Evolutionary conservation across 176 grass and related monocot genomes (phyloP), one percentile per base, ranked within the genome.

Genomic region (Triticum urartu): DNA sequence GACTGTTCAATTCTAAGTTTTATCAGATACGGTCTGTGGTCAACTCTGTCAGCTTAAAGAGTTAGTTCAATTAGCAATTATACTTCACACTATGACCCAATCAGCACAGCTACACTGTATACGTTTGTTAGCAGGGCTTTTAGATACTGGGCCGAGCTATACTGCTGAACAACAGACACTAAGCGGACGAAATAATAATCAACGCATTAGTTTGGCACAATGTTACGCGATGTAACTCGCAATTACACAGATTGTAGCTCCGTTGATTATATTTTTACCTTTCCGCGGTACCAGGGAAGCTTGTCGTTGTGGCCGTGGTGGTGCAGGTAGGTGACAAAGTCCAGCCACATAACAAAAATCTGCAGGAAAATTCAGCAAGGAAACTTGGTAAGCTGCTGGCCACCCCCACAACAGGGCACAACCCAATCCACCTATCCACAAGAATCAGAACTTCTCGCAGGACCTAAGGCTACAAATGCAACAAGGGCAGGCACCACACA

Each of bases 331-430:
- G 92, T 94, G 66, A 91, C 92, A 28, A 91, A 80, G 84, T 94
- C 92, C 89, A 94, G 88, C 89, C 92, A 94, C 89, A 87, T 82
- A 77, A 94, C 92, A 86, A 94, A 94, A 67, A 91, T 89, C 92
- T 94, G 84, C 65, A 90, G 5, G 18, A 58, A 65, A 85, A 77
- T 71, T 38, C 43, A 71, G 10, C 24, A 59, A 81, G 67, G 1
- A 47, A 34, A n/a, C 67, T 30, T 66, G 20, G 20, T 86, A n/a
- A 69, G 75, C 72, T 50, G 71, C 36, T 32, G 40, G 6, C 28
- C 25, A 54, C 77, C 5, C 40, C 38, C 34, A 34, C 28, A 56
- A 21, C 34, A 47, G 81, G 67, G 34, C 34, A 35, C 36, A 63
- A 85, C 40, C 30, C 83, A 68, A 78, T 85, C 83, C 82, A 22